phyloP scores from a whole-genome alignment of 2,329 filamentous ascomycete species.

The Ophiostoma australiae region DNA sequence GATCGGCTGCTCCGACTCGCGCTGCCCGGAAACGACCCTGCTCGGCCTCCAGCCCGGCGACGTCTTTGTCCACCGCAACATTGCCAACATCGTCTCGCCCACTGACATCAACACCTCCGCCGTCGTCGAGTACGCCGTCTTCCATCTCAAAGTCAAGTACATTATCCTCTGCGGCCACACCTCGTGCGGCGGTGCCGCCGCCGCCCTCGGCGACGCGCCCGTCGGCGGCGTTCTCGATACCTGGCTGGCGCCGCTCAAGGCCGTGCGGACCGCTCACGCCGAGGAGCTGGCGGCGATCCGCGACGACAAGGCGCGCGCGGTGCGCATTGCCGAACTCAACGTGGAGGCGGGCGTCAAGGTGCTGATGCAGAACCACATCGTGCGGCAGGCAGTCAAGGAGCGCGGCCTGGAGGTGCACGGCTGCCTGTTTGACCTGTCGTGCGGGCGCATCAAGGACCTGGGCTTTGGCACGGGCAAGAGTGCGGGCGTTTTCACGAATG shows the following conservation, averaged over 20 bases:
- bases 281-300: slow-evolving; percentile 52
- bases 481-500: slow-evolving; percentile 18
- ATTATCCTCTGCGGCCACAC: slow-evolving; percentile 67
- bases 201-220: slow-evolving; percentile 46
- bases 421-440: slow-evolving; percentile 62
- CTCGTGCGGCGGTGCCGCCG: slow-evolving; percentile 61
- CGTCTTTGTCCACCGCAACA: slow-evolving; percentile 86
- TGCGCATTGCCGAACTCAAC: slow-evolving; percentile 70
- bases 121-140: slow-evolving; percentile 76
- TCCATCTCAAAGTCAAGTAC: slow-evolving; percentile 64
- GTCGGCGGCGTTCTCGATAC: slow-evolving; percentile 52
- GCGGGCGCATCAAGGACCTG: slow-evolving; percentile 47
- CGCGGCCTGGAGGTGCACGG: slow-evolving; percentile 71
- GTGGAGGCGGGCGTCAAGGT: slow-evolving; percentile 63
- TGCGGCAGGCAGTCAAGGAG: slow-evolving; percentile 66
- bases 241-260: slow-evolving; percentile 50
- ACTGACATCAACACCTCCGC: slow-evolving; percentile 70
- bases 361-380: slow-evolving; percentile 61
- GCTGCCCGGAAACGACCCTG: slow-evolving; percentile 77
- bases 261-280: slow-evolving; percentile 43
- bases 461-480: slow-evolving; percentile 40
- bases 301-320: slow-evolving; percentile 50
- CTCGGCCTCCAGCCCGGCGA: slow-evolving; percentile 75
- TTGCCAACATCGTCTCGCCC: slow-evolving; percentile 74
- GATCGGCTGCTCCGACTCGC: slow-evolving; percentile 83